A percentile compares a stretch with the other conserved stretches of the same genome.
phyloP scores from a whole-genome alignment of 2,329 filamentous ascomycete genomes.

The Colletotrichum truncatum region DNA sequence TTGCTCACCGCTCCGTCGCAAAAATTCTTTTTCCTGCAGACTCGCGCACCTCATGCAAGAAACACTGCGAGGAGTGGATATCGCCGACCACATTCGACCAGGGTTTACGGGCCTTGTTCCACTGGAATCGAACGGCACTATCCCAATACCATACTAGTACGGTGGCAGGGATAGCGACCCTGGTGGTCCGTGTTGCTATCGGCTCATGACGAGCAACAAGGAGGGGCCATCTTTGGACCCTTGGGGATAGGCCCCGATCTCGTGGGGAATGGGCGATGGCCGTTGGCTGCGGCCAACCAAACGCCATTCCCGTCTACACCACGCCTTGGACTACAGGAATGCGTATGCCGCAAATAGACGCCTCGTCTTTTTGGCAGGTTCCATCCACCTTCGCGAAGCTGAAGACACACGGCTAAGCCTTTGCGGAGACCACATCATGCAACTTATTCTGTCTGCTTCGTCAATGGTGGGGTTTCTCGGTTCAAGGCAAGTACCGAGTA shows the following conservation, averaged over 20 bases:
- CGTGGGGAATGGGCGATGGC: slow-evolving; percentile 27
- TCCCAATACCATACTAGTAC: slow-evolving; percentile 1
- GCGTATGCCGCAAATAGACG: slow-evolving; percentile 18
- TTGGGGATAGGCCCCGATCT: slow-evolving; percentile 30
- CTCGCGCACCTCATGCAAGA: slow-evolving; percentile 25
- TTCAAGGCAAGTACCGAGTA: not conserved
- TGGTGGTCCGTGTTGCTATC: slow-evolving; percentile 21
- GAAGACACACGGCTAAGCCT: not conserved
- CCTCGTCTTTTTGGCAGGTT: slow-evolving; percentile 11
- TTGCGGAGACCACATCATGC: slow-evolving; percentile 22
- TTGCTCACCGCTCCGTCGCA: slow-evolving; percentile 31
- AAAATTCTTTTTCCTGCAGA: slow-evolving; percentile 25
- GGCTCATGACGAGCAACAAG: slow-evolving; percentile 27
- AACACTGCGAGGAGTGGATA: slow-evolving; percentile 23
- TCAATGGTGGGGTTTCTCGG: not conserved
- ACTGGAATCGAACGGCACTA: slow-evolving; percentile 6
- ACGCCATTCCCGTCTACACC: slow-evolving; percentile 22
- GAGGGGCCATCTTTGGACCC: slow-evolving; percentile 29
- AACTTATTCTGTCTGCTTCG: not conserved
- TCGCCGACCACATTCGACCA: slow-evolving; percentile 5
- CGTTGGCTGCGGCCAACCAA: slow-evolving; percentile 26
- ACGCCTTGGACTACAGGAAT: not conserved
- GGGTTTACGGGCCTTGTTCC: slow-evolving; percentile 20
- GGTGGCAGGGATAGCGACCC: not conserved
- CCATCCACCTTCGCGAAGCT: slow-evolving; percentile 10